Evolutionary conservation across 129 eudicot species (phyloP).

Genomic region (Chrysanthemum makinoi): DNA sequence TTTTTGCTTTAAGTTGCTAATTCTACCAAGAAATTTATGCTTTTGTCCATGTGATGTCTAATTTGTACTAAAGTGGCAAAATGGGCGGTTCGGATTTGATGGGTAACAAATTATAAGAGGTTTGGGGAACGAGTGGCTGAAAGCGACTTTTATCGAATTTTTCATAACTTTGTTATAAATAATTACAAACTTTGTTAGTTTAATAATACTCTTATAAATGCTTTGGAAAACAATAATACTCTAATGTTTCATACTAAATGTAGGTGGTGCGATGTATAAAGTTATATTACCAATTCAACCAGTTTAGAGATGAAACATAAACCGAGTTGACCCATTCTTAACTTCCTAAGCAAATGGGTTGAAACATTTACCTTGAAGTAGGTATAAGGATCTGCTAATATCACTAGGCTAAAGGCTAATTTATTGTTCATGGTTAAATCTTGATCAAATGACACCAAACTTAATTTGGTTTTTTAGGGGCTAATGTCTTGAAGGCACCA

Average conservation of each 20-base stretch:
- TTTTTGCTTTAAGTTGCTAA: not conserved
- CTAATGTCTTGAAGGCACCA: slow-evolving; percentile 11
- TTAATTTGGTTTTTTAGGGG: slow-evolving; percentile 15
- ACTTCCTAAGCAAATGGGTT: not conserved
- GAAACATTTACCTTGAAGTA: not conserved
- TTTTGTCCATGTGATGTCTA: not conserved
- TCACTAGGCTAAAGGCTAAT: slow-evolving; percentile 9
- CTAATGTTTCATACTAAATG: no score
- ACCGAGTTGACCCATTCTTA: not conserved
- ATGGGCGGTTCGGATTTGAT: not conserved
- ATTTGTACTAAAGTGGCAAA: not conserved
- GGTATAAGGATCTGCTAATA: not conserved
- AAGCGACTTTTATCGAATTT: not conserved
- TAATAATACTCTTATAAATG: no score
- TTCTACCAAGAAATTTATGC: not conserved
- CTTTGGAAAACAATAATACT: no score
- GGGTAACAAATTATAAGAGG: not conserved
- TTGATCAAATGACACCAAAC: slow-evolving; percentile 13
- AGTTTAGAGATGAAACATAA: slow-evolving; percentile 1
- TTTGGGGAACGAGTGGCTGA: not conserved
- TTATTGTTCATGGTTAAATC: not conserved
- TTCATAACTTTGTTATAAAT: no score
- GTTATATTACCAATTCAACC: not conserved
- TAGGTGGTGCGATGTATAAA: no score
- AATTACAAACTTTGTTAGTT: no score